phyloP scores from a whole-genome alignment of 2,329 filamentous ascomycete species.

The Chalaropsis ovoidea region DNA sequence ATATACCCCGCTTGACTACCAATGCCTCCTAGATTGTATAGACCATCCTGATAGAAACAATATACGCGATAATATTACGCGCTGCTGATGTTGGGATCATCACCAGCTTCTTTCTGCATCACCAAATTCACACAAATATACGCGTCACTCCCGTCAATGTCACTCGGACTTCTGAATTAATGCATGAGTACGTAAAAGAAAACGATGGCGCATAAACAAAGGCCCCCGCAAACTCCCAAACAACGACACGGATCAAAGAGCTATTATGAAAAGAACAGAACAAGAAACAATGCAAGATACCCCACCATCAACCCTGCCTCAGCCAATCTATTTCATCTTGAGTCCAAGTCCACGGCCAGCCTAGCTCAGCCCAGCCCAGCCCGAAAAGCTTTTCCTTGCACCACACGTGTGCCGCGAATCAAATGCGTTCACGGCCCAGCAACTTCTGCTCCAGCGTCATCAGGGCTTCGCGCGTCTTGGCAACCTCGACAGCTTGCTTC shows the following conservation, averaged over 20 bases:
- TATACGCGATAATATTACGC: not conserved
- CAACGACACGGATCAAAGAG: conserved; percentile 6
- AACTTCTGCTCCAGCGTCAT: conserved; percentile 37
- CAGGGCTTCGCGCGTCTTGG: conserved; percentile 36
- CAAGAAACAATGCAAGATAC: conserved; percentile 4
- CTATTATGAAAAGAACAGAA: conserved; percentile 10
- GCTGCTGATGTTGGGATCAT: not conserved
- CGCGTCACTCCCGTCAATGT: not conserved
- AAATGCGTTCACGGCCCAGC: conserved; percentile 26
- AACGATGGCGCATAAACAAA: not conserved
- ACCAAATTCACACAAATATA: not conserved
- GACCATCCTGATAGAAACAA: not conserved
- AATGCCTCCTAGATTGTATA: not conserved
- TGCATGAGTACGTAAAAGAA: not conserved
- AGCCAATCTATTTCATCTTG: not conserved
- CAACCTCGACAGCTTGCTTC: conserved; percentile 37
- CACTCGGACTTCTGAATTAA: not conserved
- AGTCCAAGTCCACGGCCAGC: not conserved
- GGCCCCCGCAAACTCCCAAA: no score
- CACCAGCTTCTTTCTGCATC: not conserved
- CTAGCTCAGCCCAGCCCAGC: no score
- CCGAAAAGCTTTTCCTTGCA: not conserved
- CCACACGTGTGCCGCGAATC: not conserved
- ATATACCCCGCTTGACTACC: conserved; percentile 9
- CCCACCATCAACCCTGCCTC: not conserved